These are phyloP conservation scores for Neofusicoccum cordaticola DNA, from an alignment of 2,329 filamentous ascomycete species.

Conservation along the genomic window DNA sequence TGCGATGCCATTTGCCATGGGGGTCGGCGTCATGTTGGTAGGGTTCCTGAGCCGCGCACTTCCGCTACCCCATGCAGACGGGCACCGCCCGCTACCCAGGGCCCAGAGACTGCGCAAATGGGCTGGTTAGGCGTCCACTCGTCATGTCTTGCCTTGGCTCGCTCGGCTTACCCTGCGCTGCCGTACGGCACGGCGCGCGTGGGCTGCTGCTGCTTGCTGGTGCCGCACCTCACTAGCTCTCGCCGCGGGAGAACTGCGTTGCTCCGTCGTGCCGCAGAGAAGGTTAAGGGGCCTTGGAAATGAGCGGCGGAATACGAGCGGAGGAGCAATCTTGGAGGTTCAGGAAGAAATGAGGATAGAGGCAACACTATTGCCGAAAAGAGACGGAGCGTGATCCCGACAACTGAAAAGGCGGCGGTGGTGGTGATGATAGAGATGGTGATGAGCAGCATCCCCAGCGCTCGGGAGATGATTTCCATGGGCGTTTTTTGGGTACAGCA, in stretches of 20 bases:
- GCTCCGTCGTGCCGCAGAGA: not conserved
- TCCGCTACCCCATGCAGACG: slow-evolving; percentile 12
- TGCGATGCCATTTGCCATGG: not conserved
- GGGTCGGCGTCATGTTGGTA: not conserved
- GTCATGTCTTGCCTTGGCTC: not conserved
- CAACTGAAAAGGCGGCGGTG: not conserved
- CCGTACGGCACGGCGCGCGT: slow-evolving; percentile 11
- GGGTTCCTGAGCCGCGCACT: slow-evolving; percentile 10
- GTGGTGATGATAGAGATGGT: not conserved
- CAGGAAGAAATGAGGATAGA: not conserved
- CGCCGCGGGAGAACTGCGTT: not conserved
- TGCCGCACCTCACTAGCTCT: not conserved
- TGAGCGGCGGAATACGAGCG: not conserved
- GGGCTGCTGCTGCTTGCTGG: not conserved
- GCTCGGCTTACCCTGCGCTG: slow-evolving; percentile 2
- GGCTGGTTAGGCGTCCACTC: not conserved
- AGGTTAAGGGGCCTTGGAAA: not conserved
- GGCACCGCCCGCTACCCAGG: not conserved
- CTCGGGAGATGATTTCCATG: slow-evolving; percentile 7
- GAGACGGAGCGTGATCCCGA: not conserved
- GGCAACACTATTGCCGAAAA: not conserved
- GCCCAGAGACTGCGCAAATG: not conserved
- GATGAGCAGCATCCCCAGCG: not conserved
- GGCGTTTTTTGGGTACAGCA: not conserved
- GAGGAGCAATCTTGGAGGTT: not conserved